phyloP scores from a whole-genome alignment of 2,329 filamentous ascomycete genomes.

The Beauveria rudraprayagi region DNA sequence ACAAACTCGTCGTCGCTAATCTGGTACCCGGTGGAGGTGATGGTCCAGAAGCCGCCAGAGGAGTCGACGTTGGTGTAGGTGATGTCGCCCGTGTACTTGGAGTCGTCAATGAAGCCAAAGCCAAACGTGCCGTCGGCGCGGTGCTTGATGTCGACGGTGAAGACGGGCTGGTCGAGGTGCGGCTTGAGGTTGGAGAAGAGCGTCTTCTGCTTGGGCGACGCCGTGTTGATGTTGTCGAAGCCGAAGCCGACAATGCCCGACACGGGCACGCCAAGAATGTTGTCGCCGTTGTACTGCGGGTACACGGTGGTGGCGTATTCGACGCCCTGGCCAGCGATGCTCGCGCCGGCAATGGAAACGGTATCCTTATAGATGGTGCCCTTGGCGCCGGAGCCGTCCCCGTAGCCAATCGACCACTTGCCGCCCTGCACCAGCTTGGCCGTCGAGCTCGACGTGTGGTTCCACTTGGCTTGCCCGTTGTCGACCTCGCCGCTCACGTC shows the following conservation, averaged over 20 bases:
- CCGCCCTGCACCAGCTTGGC: constrained; percentile 27
- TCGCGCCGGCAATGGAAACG: constrained; percentile 35
- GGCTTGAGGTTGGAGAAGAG: constrained; percentile 30
- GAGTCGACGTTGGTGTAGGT: constrained; percentile 54
- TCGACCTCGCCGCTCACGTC: constrained; percentile 17
- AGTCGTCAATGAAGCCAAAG: constrained; percentile 61
- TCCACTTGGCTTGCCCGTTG: constrained; percentile 30
- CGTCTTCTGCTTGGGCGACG: constrained; percentile 34
- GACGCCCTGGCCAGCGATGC: constrained; percentile 33
- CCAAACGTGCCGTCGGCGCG: constrained; percentile 57
- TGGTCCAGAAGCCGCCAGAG: constrained; percentile 55
- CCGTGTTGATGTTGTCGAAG: constrained; percentile 35
- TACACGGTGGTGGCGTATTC: constrained; percentile 36
- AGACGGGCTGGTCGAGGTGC: constrained; percentile 33
- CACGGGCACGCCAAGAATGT: constrained; percentile 29
- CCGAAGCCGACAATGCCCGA: constrained; percentile 23
- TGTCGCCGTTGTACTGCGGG: constrained; percentile 33
- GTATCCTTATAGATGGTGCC: constrained; percentile 36
- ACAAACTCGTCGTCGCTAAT: constrained; percentile 15
- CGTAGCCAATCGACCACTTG: constrained; percentile 36
- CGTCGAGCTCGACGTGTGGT: constrained; percentile 30
- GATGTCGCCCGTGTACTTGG: constrained; percentile 55
- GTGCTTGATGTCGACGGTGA: constrained; percentile 61
- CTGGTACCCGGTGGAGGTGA: constrained; percentile 17
- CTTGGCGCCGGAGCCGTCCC: constrained; percentile 33